These are phyloP conservation scores for Hordeum vulgare DNA, from an alignment of 176 grass and related monocot species.

Conservation along the genomic window MorexV3_pseudomolecules_assembly NC_058520.1:39974822-39975321, in stretches of 20 bases:
- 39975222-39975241: background rate
- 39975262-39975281: too few relatives aligned
- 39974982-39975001: conserved; percentile 58
- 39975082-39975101: conserved; percentile 2
- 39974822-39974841: background rate
- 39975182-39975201: background rate
- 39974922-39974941: conserved; percentile 30
- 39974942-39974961: conserved; percentile 37
- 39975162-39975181: background rate
- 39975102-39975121: conserved; percentile 25
- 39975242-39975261: background rate
- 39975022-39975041: conserved; percentile 34
- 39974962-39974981: conserved; percentile 40
- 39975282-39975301: too few relatives aligned
- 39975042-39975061: conserved; percentile 50
- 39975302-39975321: too few relatives aligned
- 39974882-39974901: conserved; percentile 54
- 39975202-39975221: background rate
- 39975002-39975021: conserved; percentile 43
- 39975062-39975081: conserved; percentile 47
- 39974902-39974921: conserved; percentile 48
- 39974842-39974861: conserved; percentile 75
- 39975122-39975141: conserved; percentile 28
- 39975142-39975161: conserved; percentile 44
- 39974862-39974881: conserved; percentile 78